Conservation (phyloP, 1,139 yeast species). For the Lodderomyces pseudojiufengensis region DNA sequence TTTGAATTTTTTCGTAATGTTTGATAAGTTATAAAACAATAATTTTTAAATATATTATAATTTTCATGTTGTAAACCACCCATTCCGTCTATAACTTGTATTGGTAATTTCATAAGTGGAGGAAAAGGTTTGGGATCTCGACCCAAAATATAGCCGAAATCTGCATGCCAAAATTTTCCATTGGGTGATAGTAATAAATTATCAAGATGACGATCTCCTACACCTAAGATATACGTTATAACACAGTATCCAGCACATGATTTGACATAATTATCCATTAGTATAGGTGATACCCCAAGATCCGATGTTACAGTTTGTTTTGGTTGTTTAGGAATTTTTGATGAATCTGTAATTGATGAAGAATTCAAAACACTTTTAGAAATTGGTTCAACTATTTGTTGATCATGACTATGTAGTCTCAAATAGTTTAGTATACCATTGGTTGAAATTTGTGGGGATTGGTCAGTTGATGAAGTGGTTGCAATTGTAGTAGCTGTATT, state of each 20-base stretch:
- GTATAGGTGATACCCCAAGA: slow-evolving; percentile 67
- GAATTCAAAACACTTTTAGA: slow-evolving; percentile 27
- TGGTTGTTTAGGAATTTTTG: slow-evolving; percentile 14
- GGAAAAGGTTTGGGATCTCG: slow-evolving; percentile 98
- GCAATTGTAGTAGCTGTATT: neutral
- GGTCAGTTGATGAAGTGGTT: slow-evolving; percentile 4
- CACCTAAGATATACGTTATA: slow-evolving; percentile 88
- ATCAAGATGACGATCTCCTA: slow-evolving; percentile 95
- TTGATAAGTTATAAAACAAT: slow-evolving; percentile 92
- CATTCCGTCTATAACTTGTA: slow-evolving; percentile 96
- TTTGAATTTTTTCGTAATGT: slow-evolving; percentile 87
- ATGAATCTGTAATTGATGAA: slow-evolving; percentile 2
- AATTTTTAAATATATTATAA: slow-evolving; percentile 81
- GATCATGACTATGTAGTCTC: slow-evolving; percentile 56
- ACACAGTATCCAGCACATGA: slow-evolving; percentile 99
- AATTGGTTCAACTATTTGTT: slow-evolving; percentile 24
- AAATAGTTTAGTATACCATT: slow-evolving; percentile 72
- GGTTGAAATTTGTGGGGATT: slow-evolving; percentile 9
- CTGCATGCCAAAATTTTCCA: slow-evolving; percentile 94
- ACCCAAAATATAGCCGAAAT: slow-evolving; percentile 94
- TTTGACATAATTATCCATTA: slow-evolving; percentile 90
- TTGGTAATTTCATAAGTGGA: slow-evolving; percentile 95
- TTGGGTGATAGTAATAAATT: slow-evolving; percentile 70
- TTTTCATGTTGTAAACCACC: slow-evolving; percentile 88
- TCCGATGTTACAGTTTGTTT: slow-evolving; percentile 45